Percentiles rank a stretch among this genome's conserved stretches.
phyloP scores from a whole-genome alignment of 2,329 filamentous ascomycete genomes.

The Colletotrichum sansevieriae region DNA sequence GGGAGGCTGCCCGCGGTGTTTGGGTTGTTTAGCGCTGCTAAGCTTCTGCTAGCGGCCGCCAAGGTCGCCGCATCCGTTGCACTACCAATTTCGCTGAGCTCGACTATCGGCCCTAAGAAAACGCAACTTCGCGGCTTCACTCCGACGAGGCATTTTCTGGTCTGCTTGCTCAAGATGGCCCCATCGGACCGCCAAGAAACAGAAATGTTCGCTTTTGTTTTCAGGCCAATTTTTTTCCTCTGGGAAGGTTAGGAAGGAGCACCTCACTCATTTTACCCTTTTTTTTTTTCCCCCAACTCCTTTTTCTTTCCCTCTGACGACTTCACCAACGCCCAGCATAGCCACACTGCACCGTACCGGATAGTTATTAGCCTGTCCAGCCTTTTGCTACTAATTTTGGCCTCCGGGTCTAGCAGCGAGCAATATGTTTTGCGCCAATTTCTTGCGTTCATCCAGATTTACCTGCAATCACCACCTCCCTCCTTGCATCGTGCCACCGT shows the following conservation, averaged over 20 bases:
- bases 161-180: conserved; percentile 13
- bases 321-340: no score
- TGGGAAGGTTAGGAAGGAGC: background rate
- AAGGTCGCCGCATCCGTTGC: conserved; percentile 34
- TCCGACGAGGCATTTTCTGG: background rate
- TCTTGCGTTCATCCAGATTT: background rate
- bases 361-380: no score
- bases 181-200: conserved; percentile 38
- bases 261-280: background rate
- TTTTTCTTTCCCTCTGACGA: background rate
- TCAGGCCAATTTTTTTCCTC: no score
- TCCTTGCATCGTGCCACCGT: background rate
- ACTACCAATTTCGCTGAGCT: conserved; percentile 24
- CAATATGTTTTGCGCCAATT: background rate
- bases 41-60: conserved; percentile 40
- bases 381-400: no score
- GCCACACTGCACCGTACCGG: no score
- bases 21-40: conserved; percentile 41
- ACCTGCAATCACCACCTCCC: background rate
- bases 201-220: conserved; percentile 18
- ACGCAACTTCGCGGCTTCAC: conserved; percentile 27
- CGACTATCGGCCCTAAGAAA: conserved; percentile 38
- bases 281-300: no score
- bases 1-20: conserved; percentile 15
- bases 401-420: background rate